phyloP scores from a whole-genome alignment of 1,284 basidiomycete species.

The Trametes hirsuta region DNA sequence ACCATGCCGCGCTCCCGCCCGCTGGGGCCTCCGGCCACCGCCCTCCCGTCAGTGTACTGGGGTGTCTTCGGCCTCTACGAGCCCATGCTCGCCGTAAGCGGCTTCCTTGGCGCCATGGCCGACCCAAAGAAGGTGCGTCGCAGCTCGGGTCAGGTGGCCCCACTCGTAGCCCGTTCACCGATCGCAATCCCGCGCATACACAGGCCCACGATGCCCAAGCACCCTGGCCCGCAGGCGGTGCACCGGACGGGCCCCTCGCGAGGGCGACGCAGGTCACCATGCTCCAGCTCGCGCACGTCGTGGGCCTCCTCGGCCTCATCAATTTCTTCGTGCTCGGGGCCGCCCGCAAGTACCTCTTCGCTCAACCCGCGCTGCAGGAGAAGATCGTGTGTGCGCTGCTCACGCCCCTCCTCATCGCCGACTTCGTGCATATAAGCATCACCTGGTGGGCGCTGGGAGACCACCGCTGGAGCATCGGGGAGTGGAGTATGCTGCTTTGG shows the following conservation, averaged over 20 bases:
- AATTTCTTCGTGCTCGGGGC: conserved; percentile 69
- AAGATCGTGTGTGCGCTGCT: conserved; percentile 66
- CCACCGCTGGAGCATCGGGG: conserved; percentile 56
- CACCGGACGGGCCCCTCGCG: conserved; percentile 55
- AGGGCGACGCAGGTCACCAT: conserved; percentile 66
- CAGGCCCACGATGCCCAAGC: conserved; percentile 76
- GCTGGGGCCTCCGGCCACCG: conserved; percentile 44
- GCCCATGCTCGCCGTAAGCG: conserved; percentile 63
- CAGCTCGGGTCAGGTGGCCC: conserved; percentile 5
- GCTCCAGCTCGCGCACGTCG: conserved; percentile 75
- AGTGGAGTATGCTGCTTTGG: conserved; percentile 73
- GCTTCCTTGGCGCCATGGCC: conserved; percentile 66
- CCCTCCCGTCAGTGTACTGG: conserved; percentile 73
- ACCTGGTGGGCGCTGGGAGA: conserved; percentile 77
- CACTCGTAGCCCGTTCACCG: neutral
- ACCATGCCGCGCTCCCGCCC: conserved; percentile 13
- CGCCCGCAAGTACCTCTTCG: conserved; percentile 58
- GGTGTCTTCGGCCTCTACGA: conserved; percentile 73
- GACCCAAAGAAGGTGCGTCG: conserved; percentile 63
- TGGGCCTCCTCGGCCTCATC: conserved; percentile 69
- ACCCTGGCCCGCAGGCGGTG: conserved; percentile 57
- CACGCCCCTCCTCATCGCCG: conserved; percentile 68
- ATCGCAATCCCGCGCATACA: neutral
- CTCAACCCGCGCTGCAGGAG: conserved; percentile 66
- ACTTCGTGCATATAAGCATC: conserved; percentile 63